These are phyloP conservation scores for Stephanodiscus triporus DNA, from an alignment of 108 stramenopile genomes.

Conservation along the genomic window DNA sequence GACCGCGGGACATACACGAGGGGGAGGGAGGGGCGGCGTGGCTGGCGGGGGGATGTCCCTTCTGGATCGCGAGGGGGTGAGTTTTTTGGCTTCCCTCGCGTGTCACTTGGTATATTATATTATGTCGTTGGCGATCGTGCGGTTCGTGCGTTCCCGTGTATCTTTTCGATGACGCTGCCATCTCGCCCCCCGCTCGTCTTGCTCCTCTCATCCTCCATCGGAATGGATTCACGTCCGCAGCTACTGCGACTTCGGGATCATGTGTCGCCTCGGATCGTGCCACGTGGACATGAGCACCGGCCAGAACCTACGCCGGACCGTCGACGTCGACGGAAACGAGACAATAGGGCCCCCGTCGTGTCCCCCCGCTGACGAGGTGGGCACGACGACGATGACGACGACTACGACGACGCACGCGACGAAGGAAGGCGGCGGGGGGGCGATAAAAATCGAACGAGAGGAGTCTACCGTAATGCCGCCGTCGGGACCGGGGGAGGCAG, in stretches of 20 bases:
- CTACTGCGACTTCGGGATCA: constrained; percentile 75
- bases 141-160: neutral
- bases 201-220: neutral
- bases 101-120: neutral
- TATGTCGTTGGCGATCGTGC: too few species aligned
- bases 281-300: constrained; percentile 81
- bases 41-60: constrained; percentile 38
- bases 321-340: constrained; percentile 31
- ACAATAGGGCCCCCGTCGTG: constrained; percentile 12
- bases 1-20: constrained; percentile 59
- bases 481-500: neutral
- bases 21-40: constrained; percentile 53
- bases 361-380: neutral
- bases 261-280: constrained; percentile 65
- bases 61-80: constrained; percentile 53
- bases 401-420: neutral
- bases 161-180: too few species aligned
- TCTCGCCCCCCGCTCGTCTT: neutral
- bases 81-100: too few species aligned
- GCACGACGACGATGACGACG: constrained; percentile 2
- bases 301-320: constrained; percentile 54
- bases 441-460: constrained; percentile 22
- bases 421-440: constrained; percentile 2
- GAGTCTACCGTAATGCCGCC: neutral
- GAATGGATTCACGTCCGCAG: constrained; percentile 34